Conservation (phyloP, 768 basidiomycete species). For the Russula lepida region DNA sequence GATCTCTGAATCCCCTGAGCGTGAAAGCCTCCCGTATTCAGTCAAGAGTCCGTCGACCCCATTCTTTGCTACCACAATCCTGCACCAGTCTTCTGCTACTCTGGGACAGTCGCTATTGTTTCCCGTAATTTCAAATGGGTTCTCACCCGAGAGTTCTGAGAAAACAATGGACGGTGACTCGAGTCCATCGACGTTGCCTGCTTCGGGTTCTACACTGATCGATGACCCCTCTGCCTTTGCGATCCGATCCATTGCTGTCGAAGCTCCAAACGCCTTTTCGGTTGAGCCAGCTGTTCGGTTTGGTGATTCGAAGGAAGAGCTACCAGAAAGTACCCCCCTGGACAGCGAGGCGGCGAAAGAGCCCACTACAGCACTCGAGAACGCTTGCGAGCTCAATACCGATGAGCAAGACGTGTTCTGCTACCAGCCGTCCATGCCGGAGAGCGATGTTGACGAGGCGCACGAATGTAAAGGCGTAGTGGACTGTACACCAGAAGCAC, state of each 20-base stretch:
- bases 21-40: neutral
- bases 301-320: neutral
- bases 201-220: neutral
- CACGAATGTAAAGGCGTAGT: conserved; percentile 10
- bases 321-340: neutral
- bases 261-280: neutral
- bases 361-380: neutral
- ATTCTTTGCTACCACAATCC: neutral
- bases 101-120: neutral
- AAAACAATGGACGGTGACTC: neutral
- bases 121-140: neutral
- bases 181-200: neutral
- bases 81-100: neutral
- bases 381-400: neutral
- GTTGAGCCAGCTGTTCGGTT: neutral
- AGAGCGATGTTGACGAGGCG: neutral
- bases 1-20: neutral
- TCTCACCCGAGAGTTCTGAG: neutral
- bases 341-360: neutral
- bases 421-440: neutral
- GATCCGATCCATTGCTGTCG: neutral
- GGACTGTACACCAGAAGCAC: neutral
- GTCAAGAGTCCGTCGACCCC: neutral
- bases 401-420: neutral
- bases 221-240: neutral